A percentile compares a stretch with the other conserved stretches of the same genome.
These are phyloP conservation scores for Ganoderma boninense DNA, from an alignment of 1,284 basidiomycete genomes.

Conservation along the genomic window DNA sequence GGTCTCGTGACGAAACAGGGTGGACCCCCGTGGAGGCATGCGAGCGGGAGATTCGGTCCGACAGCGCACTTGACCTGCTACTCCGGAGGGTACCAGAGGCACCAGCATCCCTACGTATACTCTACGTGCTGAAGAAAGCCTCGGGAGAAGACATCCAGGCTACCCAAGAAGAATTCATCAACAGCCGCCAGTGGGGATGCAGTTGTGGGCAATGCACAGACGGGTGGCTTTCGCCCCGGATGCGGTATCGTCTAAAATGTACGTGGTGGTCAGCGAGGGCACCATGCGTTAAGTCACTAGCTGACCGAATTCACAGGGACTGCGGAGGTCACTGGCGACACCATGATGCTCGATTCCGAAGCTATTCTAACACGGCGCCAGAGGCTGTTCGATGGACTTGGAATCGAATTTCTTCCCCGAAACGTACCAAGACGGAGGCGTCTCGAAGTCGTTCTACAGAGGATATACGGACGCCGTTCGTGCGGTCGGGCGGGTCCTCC, in stretches of 20 bases:
- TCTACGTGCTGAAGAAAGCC: not conserved
- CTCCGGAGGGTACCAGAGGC: not conserved
- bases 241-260: conserved; percentile 24
- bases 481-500: not conserved
- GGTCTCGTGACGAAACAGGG: conserved; percentile 18
- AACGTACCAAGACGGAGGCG: not conserved
- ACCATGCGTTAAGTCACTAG: not conserved
- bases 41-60: conserved; percentile 12
- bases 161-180: conserved; percentile 6
- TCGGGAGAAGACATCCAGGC: not conserved
- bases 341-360: not conserved
- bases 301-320: not conserved
- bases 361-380: not conserved
- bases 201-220: conserved; percentile 32
- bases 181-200: conserved; percentile 26
- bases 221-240: conserved; percentile 34
- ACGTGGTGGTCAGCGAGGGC: not conserved
- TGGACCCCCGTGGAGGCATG: conserved; percentile 22
- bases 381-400: not conserved
- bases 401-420: not conserved
- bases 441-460: not conserved
- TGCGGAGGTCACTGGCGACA: conserved; percentile 7
- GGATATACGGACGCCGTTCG: not conserved
- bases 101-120: not conserved
- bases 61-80: conserved; percentile 4